Evolutionary conservation across 306 rosid species (phyloP), one percentile per base, ranked within the genome.

Genomic region (Argentina anserina): DNA sequence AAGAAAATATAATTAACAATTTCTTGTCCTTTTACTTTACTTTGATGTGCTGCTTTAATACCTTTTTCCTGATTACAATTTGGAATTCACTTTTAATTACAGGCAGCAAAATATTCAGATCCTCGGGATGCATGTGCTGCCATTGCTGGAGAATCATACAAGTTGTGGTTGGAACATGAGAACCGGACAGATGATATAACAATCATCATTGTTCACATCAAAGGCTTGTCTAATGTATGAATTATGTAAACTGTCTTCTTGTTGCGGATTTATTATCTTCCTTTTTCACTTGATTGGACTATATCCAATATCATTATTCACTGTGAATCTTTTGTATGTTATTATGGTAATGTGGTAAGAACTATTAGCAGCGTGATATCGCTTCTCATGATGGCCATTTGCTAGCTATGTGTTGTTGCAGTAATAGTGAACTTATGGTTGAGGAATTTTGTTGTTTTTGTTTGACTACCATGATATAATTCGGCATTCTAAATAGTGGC

Each of bases 101-200:
- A 95, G 99, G 99, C 86, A 17, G 88, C 95, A 76, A 88, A 86
- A 80, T 88, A 90, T 84, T 3, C 88, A 42, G 99, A 95, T 88
- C 96, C 99, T 29, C 96, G 97, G 26, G 99, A 95, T 80, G 99
- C 97, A n/a, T 95, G 99, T 79, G 87, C 97, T 65, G 90, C 97
- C 67, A 91, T 95, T 75, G 93, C 97, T 71, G 99, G 97, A 80
- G 97, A 95, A 78, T 90, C 99, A 46, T 95, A 95, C 74, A 95
- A 90, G 74, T 55, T 84, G 69, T 95, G 99, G 99, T 73, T 95
- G 82, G 97, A 87, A 56, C 89, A 90, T 36, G 99, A 95, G 70
- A 85, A 74, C 73, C 96, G 97, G 71, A 95, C 99, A 23, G 99
- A 95, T 77, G 99, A 95, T 83, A 95, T 95, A 77, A 91, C 99